phyloP scores from a whole-genome alignment of 148 eudicot genomes.

The Heliosperma pusillum region DNA sequence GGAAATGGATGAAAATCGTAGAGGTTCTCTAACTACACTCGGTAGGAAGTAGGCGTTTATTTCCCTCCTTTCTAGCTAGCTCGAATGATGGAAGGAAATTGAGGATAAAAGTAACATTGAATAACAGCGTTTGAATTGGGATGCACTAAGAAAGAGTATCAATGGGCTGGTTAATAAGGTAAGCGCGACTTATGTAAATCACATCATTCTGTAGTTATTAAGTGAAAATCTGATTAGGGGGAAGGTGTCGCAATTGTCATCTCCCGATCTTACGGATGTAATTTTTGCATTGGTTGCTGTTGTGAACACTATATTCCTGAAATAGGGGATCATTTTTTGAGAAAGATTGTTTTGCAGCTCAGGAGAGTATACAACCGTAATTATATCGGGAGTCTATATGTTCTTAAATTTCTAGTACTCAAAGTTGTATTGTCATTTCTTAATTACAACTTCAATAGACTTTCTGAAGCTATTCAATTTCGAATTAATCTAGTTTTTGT shows the following conservation, averaged over 20 bases:
- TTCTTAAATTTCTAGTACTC: background rate
- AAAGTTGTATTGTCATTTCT: background rate
- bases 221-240: constrained; percentile 76
- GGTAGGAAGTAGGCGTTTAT: constrained; percentile 85
- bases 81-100: constrained; percentile 72
- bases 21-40: constrained; percentile 27
- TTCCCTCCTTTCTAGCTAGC: constrained; percentile 86
- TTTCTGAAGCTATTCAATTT: background rate
- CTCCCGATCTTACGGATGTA: constrained; percentile 85
- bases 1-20: constrained; percentile 17
- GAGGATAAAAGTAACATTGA: constrained; percentile 78
- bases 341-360: constrained; percentile 73
- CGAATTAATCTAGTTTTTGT: background rate
- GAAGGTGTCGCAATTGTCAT: constrained; percentile 88
- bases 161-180: constrained; percentile 89
- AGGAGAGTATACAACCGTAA: constrained; percentile 83
- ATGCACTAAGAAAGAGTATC: constrained; percentile 86
- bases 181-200: constrained; percentile 75
- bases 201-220: constrained; percentile 73
- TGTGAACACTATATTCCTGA: constrained; percentile 83
- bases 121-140: constrained; percentile 90
- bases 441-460: background rate
- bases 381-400: constrained; percentile 53
- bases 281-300: constrained; percentile 88
- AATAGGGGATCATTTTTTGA: constrained; percentile 73